Conservation (phyloP, 495 filamentous ascomycete species). For the Neurospora hispaniola region DNA sequence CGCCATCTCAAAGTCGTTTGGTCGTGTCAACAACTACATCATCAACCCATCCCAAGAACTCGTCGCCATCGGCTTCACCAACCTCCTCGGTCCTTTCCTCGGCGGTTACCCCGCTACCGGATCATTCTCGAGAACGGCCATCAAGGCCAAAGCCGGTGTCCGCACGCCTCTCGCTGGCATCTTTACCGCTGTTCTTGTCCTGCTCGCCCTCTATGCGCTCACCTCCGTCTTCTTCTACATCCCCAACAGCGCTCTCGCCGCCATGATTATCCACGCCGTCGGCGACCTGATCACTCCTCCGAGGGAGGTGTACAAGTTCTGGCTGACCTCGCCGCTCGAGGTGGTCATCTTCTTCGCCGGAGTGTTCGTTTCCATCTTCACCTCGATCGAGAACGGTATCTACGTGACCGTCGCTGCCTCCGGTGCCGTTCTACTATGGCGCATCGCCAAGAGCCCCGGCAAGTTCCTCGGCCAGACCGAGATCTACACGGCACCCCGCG, state of each 20-base stretch:
- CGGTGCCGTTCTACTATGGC: conserved; percentile 33
- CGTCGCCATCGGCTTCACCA: conserved; percentile 43
- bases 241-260: conserved; percentile 33
- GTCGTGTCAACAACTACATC: conserved; percentile 44
- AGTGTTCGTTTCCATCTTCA: conserved; percentile 41
- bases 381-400: conserved; percentile 41
- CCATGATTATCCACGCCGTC: conserved; percentile 44
- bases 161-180: conserved; percentile 43
- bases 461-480: conserved; percentile 27
- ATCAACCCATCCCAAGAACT: conserved; percentile 45
- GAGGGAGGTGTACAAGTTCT: conserved; percentile 37
- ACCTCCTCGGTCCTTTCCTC: conserved; percentile 42
- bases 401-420: conserved; percentile 38
- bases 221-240: conserved; percentile 44
- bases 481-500: conserved; percentile 10
- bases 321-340: conserved; percentile 40
- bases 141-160: conserved; percentile 41
- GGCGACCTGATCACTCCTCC: conserved; percentile 41
- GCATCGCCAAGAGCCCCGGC: conserved; percentile 36
- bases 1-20: conserved; percentile 45
- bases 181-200: conserved; percentile 40
- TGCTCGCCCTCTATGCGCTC: conserved; percentile 42
- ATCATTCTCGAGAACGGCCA: conserved; percentile 41
- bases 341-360: conserved; percentile 42
- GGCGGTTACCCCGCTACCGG: conserved; percentile 43